Base-by-base conservation (phyloP, 805 yeast genomes). In the Wickerhamiella occidentalis region DNA sequence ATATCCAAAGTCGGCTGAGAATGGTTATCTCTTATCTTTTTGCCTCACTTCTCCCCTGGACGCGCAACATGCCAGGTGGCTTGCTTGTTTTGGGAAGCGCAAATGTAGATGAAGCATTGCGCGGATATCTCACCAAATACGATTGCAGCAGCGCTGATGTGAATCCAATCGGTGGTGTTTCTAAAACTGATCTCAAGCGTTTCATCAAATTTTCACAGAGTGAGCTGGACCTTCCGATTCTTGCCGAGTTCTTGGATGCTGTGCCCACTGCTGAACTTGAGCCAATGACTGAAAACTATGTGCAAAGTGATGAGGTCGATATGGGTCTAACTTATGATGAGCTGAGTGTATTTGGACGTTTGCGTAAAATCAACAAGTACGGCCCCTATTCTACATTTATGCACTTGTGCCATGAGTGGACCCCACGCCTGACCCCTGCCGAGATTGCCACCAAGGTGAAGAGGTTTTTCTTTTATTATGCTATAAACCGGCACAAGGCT, bases 321-420 rank as follows among this genome's bases (percentile, higher is more conserved):
- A 92, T 92, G 99, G 99, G 99, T 1, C 83, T 94, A 82, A 84
- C 96, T 0, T 92, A 92, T 60, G 94, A 88, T 55, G 98, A 92
- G 62, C 73, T 92, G 52, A 82, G 95, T 29, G 72, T 83, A 6
- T 88, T 92, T 69, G 99, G 99, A 12, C 75, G 83, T 52, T 73
- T 92, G 53, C 76, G 99, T 56, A 92, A 92, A 65, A 82, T 92
- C 43, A 85, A 85, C 45, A 88, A 88, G 67, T 85, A 95, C 67
- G 99, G 99, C 0, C 98, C 98, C 3, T 85, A 84, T 61, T 85
- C 94, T 6, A 85, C 86, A 94, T 92, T 92, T 64, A 70, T 88
- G 60, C 85, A 87, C 61, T 68, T 92, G 37, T 76, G 86, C 56
- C 96, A 90, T 62, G 82, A 82, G 59, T 92, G 99, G 99, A 78